Percentiles rank a stretch among this genome's conserved stretches.
These are phyloP conservation scores for Ceratobasidium sp. DNA, from an alignment of 1,284 basidiomycete genomes.

Conservation along the genomic window DNA sequence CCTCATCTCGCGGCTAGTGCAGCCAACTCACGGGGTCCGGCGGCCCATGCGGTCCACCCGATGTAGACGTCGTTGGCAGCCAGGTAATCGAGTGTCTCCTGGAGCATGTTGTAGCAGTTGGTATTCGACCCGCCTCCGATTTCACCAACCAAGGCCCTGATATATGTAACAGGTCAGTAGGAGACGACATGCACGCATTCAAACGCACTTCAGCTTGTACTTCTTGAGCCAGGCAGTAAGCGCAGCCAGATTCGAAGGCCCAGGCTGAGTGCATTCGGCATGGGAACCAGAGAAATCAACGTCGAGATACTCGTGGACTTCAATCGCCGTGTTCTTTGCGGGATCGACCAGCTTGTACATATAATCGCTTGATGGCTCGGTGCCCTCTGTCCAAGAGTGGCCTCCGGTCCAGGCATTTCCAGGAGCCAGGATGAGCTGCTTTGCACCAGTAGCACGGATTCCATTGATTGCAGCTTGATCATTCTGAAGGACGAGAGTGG, in stretches of 20 bases:
- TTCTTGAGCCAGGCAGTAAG: conserved; percentile 56
- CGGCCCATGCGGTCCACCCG: conserved; percentile 59
- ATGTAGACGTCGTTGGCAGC: conserved; percentile 56
- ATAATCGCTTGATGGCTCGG: conserved; percentile 54
- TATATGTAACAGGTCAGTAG: background rate
- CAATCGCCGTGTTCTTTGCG: conserved; percentile 55
- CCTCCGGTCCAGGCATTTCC: conserved; percentile 59
- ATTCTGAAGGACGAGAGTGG: conserved; percentile 53
- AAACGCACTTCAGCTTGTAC: conserved; percentile 54
- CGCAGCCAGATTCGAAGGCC: conserved; percentile 54
- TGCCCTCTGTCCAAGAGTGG: conserved; percentile 55
- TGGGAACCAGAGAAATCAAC: conserved; percentile 57
- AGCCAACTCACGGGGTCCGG: conserved; percentile 54
- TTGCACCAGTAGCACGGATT: conserved; percentile 54
- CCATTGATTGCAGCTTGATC: conserved; percentile 56
- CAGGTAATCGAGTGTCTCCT: conserved; percentile 54
- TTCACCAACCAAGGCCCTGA: conserved; percentile 56
- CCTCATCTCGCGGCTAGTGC: conserved; percentile 40
- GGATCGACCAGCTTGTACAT: conserved; percentile 56
- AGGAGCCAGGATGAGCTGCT: conserved; percentile 56
- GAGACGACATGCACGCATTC: background rate
- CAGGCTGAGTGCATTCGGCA: conserved; percentile 55
- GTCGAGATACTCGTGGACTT: conserved; percentile 55
- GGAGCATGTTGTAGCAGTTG: conserved; percentile 53
- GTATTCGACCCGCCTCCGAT: conserved; percentile 57